Conservation (phyloP, 495 filamentous ascomycete genomes). For the Saxispiralis lemnorum region DNA sequence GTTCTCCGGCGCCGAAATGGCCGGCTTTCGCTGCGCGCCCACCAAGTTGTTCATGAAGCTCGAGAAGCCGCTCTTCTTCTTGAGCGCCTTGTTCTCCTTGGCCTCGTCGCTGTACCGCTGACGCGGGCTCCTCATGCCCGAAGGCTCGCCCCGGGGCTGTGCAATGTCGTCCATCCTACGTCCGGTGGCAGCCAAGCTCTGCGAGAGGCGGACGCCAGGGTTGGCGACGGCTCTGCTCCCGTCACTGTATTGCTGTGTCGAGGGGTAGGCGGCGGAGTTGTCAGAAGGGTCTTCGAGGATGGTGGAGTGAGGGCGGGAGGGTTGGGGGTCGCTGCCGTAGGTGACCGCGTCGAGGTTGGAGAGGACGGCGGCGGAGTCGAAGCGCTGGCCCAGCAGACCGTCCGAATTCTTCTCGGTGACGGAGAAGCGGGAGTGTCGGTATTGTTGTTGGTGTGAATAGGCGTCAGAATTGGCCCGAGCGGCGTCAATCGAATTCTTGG, state of each 20-base stretch:
- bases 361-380: conserved; percentile 15
- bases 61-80: conserved; percentile 89
- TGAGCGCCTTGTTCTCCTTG: conserved; percentile 37
- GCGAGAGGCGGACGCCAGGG: conserved; percentile 6
- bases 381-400: conserved; percentile 13
- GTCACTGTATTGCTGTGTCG: background rate
- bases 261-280: background rate
- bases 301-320: background rate
- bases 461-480: background rate
- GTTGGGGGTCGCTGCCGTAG: conserved; percentile 8
- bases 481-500: background rate
- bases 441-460: background rate
- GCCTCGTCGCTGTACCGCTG: conserved; percentile 80
- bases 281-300: background rate
- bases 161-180: conserved; percentile 37
- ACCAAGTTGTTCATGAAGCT: conserved; percentile 87
- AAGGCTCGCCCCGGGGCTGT: conserved; percentile 29
- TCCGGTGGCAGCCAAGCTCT: conserved; percentile 13
- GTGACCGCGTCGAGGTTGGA: conserved; percentile 13
- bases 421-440: conserved; percentile 8
- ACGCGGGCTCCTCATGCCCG: conserved; percentile 31
- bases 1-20: conserved; percentile 91
- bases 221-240: conserved; percentile 3
- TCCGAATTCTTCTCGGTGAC: conserved; percentile 11
- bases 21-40: conserved; percentile 71